Conservation (phyloP, 805 yeast genomes). For the Metschnikowia peoriensis region DNA sequence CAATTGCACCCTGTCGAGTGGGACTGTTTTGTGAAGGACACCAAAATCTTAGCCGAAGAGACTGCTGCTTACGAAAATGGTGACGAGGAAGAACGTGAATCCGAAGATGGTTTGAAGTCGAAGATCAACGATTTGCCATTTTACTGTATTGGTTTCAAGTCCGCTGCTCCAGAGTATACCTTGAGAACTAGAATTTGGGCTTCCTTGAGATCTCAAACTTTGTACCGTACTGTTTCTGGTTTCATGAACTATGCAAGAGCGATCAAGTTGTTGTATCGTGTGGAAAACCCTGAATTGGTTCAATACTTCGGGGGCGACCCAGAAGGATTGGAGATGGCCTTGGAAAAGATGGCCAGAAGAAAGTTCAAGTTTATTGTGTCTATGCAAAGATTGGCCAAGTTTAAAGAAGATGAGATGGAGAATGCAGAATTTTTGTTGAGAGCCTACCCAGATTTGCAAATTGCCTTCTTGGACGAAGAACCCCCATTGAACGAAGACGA, state of each 20-base stretch:
- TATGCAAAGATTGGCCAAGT: slow-evolving; percentile 58
- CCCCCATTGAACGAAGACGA: slow-evolving; percentile 53
- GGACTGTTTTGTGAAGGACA: slow-evolving; percentile 56
- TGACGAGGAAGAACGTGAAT: slow-evolving; percentile 39
- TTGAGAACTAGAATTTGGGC: slow-evolving; percentile 50
- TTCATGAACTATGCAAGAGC: slow-evolving; percentile 50
- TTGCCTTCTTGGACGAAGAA: slow-evolving; percentile 59
- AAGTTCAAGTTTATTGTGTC: slow-evolving; percentile 65
- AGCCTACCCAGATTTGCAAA: slow-evolving; percentile 66
- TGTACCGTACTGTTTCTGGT: slow-evolving; percentile 47
- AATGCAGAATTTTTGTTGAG: slow-evolving; percentile 57
- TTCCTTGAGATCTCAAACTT: slow-evolving; percentile 46
- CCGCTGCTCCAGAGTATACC: slow-evolving; percentile 48
- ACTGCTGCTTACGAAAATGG: slow-evolving; percentile 76
- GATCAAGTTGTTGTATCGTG: slow-evolving; percentile 44
- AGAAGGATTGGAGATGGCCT: slow-evolving; percentile 91
- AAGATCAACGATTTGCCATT: slow-evolving; percentile 63
- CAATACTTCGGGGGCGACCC: slow-evolving; percentile 99
- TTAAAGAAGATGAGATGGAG: slow-evolving; percentile 55
- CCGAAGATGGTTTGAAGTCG: slow-evolving; percentile 67
- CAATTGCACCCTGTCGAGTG: slow-evolving; percentile 56
- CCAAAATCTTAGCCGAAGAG: slow-evolving; percentile 54
- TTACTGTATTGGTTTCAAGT: slow-evolving; percentile 47
- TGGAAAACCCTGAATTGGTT: slow-evolving; percentile 60
- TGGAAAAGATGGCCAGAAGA: slow-evolving; percentile 67